Base-by-base conservation (phyloP, 306 rosid species). In the Fragaria ananassa region DNA sequence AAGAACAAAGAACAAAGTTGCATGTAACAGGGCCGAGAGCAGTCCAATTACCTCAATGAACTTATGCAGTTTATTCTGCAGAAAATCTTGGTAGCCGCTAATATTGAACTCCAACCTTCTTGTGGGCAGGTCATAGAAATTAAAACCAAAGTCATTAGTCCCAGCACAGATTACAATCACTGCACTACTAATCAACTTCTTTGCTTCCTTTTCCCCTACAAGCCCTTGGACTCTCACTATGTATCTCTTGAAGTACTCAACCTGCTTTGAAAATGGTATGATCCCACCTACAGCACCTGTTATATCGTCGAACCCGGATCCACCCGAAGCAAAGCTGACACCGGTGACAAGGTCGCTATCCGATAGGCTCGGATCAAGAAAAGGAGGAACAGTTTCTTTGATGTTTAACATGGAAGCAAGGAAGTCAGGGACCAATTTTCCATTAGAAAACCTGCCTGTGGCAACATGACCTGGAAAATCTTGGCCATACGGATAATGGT, bases 391-490 rank as follows among this genome's bases (percentile, higher is more conserved):
- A 21, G 37, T 61, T 25, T 89, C 89, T 81, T 93, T 89, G 77
- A 91, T 79, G 5, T 72, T 76, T 53, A 84, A 5, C 23, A 18
- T 0, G 15, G 91, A 86, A 15, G 96, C 91, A 66, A 88, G 4
- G 50, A 91, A 78, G 46, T 91, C 95, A 12, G 91, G 76, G 11
- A 79, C 80, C 9, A 87, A 78, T 83, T 90, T 93, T 63, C 94
- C 93, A 72, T 90, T 81, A 0, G 89, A 86, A 31, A 85, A 93
- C 80, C 96, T 86, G 3, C 96, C 96, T 1, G 86, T 89, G 0
- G 90, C 78, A 8, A 79, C 61, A 29, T 87, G 92, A 5, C 78
- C 86, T 1, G 90, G 88, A 6, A 86, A 93, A 65, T 93, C 88
- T 29, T 25, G 75, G 6, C 94, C 96, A 53, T 87, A 87, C 10